Percentiles rank a stretch among this genome's conserved stretches.
Evolutionary conservation across 306 rosid species (phyloP).

Genomic region (Cicer pinnatifidum): DNA sequence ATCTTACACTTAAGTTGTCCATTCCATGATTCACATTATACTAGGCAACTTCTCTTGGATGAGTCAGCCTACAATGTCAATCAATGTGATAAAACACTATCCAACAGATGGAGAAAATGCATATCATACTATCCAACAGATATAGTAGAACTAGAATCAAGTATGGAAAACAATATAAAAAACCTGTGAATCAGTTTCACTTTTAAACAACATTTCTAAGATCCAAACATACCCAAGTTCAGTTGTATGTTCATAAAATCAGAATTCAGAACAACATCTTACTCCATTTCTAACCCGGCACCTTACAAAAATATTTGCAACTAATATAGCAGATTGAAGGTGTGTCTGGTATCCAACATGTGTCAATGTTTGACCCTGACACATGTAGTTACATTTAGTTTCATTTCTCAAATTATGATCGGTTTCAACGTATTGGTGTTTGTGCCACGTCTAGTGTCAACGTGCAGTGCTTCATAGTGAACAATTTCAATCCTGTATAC

Average conservation of each 20-base stretch:
- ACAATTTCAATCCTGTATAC: neutral
- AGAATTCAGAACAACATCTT: constrained; percentile 22
- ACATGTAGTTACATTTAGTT: too few relatives aligned
- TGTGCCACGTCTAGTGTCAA: too few relatives aligned
- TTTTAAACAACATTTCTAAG: constrained; percentile 1
- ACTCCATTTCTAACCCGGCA: constrained; percentile 31
- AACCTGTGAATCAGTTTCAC: neutral
- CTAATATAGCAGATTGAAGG: too few relatives aligned
- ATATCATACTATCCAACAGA: neutral
- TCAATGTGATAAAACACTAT: constrained; percentile 35
- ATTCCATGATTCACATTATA: constrained; percentile 35
- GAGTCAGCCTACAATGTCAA: constrained; percentile 12
- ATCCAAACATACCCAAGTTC: constrained; percentile 15
- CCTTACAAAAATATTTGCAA: constrained; percentile 7
- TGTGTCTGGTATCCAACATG: too few relatives aligned
- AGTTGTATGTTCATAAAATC: constrained; percentile 22
- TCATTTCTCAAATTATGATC: too few relatives aligned
- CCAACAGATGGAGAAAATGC: neutral
- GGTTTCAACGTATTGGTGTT: too few relatives aligned
- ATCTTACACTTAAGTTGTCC: neutral
- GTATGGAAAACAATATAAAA: constrained; percentile 1
- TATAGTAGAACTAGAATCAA: constrained; percentile 6
- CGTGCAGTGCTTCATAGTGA: too few relatives aligned
- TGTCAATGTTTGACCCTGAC: too few relatives aligned
- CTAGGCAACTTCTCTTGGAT: constrained; percentile 12